phyloP scores from a whole-genome alignment of 805 yeast genomes.

The Limtongozyma cylindracea region DNA sequence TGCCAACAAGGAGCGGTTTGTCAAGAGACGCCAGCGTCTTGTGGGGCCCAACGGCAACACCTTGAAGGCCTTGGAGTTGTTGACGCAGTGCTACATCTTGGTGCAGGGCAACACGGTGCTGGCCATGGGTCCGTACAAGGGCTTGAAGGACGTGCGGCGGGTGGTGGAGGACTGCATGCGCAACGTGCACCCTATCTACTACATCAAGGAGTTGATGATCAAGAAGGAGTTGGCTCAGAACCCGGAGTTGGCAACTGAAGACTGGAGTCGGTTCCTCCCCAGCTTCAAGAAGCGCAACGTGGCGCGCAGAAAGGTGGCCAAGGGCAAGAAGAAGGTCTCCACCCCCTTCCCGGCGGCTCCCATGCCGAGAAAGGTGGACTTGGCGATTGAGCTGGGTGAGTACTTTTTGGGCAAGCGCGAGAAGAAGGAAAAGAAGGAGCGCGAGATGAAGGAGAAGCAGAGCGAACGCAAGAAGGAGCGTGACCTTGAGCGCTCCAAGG shows the following conservation, averaged over 20 bases:
- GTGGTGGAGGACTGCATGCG: constrained; percentile 96
- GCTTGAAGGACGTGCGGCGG: constrained; percentile 75
- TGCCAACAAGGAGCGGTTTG: constrained; percentile 76
- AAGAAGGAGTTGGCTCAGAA: constrained; percentile 85
- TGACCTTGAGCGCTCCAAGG: constrained; percentile 49
- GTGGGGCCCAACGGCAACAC: constrained; percentile 97
- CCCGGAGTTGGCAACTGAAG: constrained; percentile 88
- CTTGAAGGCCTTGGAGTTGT: constrained; percentile 75
- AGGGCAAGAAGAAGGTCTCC: constrained; percentile 44
- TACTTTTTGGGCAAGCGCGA: constrained; percentile 79
- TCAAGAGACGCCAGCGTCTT: constrained; percentile 85
- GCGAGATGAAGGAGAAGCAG: constrained; percentile 61
- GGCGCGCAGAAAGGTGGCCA: constrained; percentile 73
- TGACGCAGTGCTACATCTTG: constrained; percentile 85
- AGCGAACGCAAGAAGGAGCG: constrained; percentile 38
- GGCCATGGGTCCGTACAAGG: constrained; percentile 90
- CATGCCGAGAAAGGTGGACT: constrained; percentile 88
- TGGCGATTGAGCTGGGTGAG: constrained; percentile 96
- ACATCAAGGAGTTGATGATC: constrained; percentile 92
- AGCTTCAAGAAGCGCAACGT: constrained; percentile 92
- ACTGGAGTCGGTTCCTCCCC: constrained; percentile 92
- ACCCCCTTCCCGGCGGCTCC: constrained; percentile 99
- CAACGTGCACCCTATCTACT: constrained; percentile 92
- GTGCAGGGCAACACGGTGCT: constrained; percentile 97
- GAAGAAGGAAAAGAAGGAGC: constrained; percentile 42